These are phyloP conservation scores for Mycena rebaudengoi DNA, from an alignment of 768 basidiomycete genomes.

Conservation along the genomic window DNA sequence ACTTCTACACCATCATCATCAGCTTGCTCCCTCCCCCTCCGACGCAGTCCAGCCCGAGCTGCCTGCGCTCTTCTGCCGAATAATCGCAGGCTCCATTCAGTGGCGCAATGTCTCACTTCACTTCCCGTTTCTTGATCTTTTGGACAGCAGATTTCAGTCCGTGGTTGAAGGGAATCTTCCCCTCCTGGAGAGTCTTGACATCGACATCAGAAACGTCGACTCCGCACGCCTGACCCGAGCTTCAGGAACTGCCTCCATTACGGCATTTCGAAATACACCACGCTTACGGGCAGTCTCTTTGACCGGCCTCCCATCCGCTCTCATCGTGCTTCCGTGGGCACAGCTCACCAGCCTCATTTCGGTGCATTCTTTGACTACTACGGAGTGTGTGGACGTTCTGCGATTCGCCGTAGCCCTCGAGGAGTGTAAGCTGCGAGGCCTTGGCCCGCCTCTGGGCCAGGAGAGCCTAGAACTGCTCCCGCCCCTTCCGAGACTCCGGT, in stretches of 20 bases:
- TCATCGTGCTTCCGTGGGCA: not conserved
- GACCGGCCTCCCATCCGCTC: not conserved
- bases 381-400: not conserved
- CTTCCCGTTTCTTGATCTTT: not conserved
- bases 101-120: not conserved
- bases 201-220: no score
- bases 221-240: fast-evolving
- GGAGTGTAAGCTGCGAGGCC: not conserved
- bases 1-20: no score
- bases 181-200: not conserved
- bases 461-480: no score
- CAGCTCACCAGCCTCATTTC: not conserved
- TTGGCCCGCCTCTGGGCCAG: not conserved
- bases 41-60: no score
- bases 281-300: not conserved
- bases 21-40: no score
- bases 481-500: no score
- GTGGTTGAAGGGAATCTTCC: not conserved
- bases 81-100: not conserved
- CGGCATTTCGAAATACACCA: not conserved
- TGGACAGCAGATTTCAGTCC: not conserved
- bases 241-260: not conserved
- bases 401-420: not conserved
- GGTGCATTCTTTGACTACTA: no score
- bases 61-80: no score